Conservation (phyloP, 78 protist species). For the Isochrysis galbana region DNA sequence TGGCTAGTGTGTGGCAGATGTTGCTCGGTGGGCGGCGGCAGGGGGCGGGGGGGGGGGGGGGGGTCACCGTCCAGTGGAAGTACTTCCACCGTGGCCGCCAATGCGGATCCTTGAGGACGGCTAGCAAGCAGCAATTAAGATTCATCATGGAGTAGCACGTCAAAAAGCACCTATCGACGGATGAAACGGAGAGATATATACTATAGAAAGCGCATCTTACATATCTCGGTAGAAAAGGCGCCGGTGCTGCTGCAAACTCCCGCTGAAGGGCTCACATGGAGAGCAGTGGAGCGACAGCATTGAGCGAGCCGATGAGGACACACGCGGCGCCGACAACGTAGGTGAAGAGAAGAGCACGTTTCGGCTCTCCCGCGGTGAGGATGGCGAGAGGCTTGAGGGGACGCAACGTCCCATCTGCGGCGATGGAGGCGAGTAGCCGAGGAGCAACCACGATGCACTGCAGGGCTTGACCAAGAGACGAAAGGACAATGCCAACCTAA, state of each 20-base stretch:
- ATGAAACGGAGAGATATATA: too few species aligned
- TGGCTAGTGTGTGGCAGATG: too few species aligned
- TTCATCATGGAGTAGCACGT: neutral
- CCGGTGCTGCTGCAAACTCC: too few species aligned
- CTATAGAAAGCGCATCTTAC: too few species aligned
- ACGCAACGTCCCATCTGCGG: neutral
- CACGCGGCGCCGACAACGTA: neutral
- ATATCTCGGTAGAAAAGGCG: too few species aligned
- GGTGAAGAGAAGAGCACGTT: neutral
- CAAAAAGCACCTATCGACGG: slow-evolving; percentile 13
- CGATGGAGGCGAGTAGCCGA: neutral
- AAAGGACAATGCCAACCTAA: slow-evolving; percentile 16
- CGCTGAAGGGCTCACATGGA: neutral
- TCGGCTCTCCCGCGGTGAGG: slow-evolving; percentile 18
- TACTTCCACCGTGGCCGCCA: slow-evolving; percentile 26
- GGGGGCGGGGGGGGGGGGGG: too few species aligned
- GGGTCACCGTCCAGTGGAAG: slow-evolving; percentile 12
- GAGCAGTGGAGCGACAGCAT: slow-evolving; percentile 24
- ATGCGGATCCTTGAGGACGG: neutral
- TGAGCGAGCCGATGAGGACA: neutral
- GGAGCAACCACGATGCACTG: neutral
- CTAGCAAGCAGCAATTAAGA: slow-evolving; percentile 27
- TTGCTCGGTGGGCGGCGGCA: too few species aligned
- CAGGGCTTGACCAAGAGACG: neutral
- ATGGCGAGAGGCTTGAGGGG: neutral